Evolutionary conservation across 768 basidiomycete species (phyloP).

Genomic region (Suillus decipiens): DNA sequence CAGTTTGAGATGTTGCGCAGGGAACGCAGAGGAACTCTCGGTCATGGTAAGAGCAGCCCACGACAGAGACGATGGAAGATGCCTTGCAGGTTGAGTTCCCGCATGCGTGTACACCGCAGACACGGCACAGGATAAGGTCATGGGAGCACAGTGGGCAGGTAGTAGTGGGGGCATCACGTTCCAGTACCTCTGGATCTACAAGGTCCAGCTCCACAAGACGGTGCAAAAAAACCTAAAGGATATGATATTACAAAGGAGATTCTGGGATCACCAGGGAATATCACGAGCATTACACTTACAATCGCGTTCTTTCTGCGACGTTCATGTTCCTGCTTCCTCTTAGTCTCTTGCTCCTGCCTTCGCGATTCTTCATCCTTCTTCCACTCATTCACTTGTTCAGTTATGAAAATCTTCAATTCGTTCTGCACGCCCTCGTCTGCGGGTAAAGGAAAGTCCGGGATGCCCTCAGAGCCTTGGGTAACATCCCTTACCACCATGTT

Average conservation of each 20-base stretch:
- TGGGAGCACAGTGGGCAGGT: constrained; percentile 3
- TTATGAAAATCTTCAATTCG: neutral
- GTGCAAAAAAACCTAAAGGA: constrained; percentile 1
- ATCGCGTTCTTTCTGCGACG: neutral
- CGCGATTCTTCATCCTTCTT: neutral
- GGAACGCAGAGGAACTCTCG: constrained; percentile 1
- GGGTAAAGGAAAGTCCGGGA: constrained; percentile 2
- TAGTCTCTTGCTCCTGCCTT: neutral
- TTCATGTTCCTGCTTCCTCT: constrained; percentile 6
- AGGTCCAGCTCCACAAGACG: constrained; percentile 1
- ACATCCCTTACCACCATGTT: constrained; percentile 5
- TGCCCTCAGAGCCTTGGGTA: neutral
- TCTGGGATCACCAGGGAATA: neutral
- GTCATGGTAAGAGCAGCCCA: constrained; percentile 4
- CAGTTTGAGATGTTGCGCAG: neutral
- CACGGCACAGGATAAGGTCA: neutral
- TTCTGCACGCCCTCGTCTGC: neutral
- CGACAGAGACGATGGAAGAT: neutral
- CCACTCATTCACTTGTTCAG: constrained; percentile 1
- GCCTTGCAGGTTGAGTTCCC: constrained; percentile 1
- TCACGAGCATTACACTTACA: neutral
- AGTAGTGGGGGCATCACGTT: neutral
- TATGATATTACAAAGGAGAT: neutral
- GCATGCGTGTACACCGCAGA: constrained; percentile 2
- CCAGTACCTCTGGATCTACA: constrained; percentile 1